Base-by-base conservation (phyloP, 768 basidiomycete genomes). In the Pisolithus marmoratus region DNA sequence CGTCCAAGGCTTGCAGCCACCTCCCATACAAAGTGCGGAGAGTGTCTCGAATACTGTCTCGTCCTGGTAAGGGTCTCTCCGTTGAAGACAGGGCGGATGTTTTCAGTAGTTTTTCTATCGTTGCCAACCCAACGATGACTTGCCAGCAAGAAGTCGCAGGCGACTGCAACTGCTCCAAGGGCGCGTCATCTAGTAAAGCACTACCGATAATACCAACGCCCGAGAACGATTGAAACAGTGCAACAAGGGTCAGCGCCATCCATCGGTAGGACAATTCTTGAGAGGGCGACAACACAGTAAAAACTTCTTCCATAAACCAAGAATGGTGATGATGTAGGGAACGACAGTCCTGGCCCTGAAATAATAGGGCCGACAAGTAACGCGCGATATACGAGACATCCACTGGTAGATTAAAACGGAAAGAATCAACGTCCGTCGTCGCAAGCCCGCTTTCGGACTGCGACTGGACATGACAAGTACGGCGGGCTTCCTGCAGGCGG, bases 191-290 rank as follows among this genome's bases (percentile, higher is more conserved):
- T 0, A 42, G 34, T 8, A 24, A 38, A 37, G 5, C 42, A 5
- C 46, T 38, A 4, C 37, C n/a, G 26, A 27, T 31, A 8, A 17
- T 48, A 22, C 45, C 48, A 17, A 34, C 34, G 14, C 14, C 12
- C 12, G 34, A 34, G 12, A 12, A 34, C 34, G 60, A 49, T 12
- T 62, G 60, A 52, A 60, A 60, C 12, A 72, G 57, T 19, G 74
- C 72, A 38, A 80, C 61, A 14, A 77, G 54, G 5, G 64, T 47
- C 8, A 81, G 54, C 44, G 72, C 74, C 37, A 54, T 63, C 80
- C 80, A 81, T 8, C 75, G 74, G 22, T 54, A 51, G 24, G 67
- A 61, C 29, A 62, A 53, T 1, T 72, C 38, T 22, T 67, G 31
- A 2, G 38, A 38, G 3, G 72, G 61, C n/a, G 65, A 59, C 48